A percentile compares a stretch with the other conserved stretches of the same genome.
These are phyloP conservation scores for Vaucheria bursata DNA, from an alignment of 352 stramenopile species.

Conservation along the genomic window DNA sequence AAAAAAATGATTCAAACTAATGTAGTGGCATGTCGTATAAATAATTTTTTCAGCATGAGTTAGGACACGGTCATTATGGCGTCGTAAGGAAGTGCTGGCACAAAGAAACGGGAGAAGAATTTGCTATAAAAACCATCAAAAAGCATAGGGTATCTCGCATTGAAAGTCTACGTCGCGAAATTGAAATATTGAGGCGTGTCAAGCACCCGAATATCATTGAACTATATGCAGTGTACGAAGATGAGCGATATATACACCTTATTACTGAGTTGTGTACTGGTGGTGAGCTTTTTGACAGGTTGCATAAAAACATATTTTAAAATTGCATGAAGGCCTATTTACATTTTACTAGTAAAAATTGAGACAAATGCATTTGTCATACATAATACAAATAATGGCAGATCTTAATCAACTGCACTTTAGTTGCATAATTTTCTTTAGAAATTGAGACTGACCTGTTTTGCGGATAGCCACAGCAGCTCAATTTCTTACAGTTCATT, in stretches of 20 bases:
- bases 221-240: constrained; percentile 91
- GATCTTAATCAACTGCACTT: too few species aligned
- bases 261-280: constrained; percentile 92
- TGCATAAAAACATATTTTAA: neutral
- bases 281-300: constrained; percentile 82
- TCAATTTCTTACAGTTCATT: too few species aligned
- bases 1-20: too few species aligned
- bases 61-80: constrained; percentile 83
- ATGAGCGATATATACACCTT: constrained; percentile 88
- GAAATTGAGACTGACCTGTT: too few species aligned
- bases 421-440: too few species aligned
- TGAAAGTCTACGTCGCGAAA: constrained; percentile 86
- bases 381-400: too few species aligned
- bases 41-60: too few species aligned
- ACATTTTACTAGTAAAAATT: too few species aligned
- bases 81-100: constrained; percentile 88
- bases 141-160: constrained; percentile 89
- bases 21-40: too few species aligned
- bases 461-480: too few species aligned
- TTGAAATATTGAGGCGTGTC: constrained; percentile 73
- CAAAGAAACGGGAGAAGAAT: constrained; percentile 78
- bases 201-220: constrained; percentile 93
- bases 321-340: too few species aligned
- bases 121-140: constrained; percentile 97
- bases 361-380: too few species aligned